Percentiles rank a stretch among this genome's conserved stretches.
Conservation (phyloP, 768 basidiomycete species). For the Amanita fuliginea region DNA sequence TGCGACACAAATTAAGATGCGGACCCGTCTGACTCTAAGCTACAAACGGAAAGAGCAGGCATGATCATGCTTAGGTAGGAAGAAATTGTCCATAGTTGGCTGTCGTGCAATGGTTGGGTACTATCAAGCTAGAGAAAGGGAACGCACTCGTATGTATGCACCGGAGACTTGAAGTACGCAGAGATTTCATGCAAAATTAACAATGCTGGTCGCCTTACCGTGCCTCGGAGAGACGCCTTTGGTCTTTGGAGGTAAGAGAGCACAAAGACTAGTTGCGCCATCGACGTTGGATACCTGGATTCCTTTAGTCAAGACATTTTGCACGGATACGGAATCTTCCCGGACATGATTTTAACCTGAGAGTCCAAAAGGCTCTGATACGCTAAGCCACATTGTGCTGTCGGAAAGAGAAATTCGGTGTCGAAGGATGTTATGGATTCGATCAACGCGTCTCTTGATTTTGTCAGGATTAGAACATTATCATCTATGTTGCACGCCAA, state of each 20-base stretch:
- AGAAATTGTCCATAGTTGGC: constrained; percentile 14
- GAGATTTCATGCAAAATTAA: constrained; percentile 49
- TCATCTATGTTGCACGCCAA: constrained; percentile 19
- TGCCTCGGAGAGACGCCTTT: neutral
- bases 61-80: constrained; percentile 15
- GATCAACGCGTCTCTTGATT: constrained; percentile 35
- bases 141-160: neutral
- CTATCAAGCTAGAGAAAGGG: neutral
- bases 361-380: constrained; percentile 26
- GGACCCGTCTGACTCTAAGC: constrained; percentile 11
- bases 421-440: constrained; percentile 32
- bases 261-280: constrained; percentile 41
- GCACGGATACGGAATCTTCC: neutral
- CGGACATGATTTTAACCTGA: constrained; percentile 44
- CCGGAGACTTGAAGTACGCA: constrained; percentile 28
- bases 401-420: constrained; percentile 42
- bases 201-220: neutral
- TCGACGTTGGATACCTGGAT: constrained; percentile 42
- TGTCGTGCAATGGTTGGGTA: neutral
- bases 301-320: neutral
- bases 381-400: constrained; percentile 18
- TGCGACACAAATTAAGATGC: neutral
- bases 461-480: constrained; percentile 38
- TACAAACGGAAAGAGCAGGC: constrained; percentile 13
- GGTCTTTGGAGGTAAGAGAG: constrained; percentile 14